These are phyloP conservation scores for Venturia oleaginea DNA, from an alignment of 2,329 filamentous ascomycete genomes.

Conservation along the genomic window DNA sequence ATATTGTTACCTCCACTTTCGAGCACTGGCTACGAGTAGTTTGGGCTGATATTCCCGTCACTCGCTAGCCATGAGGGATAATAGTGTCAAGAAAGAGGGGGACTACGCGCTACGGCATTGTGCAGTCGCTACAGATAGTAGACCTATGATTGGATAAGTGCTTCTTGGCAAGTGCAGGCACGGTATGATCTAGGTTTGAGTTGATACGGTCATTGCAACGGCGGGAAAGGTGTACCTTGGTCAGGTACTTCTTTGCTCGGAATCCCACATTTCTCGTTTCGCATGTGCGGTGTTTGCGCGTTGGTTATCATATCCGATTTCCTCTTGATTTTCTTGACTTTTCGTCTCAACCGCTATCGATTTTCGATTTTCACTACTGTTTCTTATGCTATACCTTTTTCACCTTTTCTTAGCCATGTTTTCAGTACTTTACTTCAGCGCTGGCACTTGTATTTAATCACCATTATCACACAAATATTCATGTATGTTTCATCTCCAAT, in stretches of 20 bases:
- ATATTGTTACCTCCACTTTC: constrained; percentile 29
- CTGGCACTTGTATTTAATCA: background rate
- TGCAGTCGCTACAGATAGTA: background rate
- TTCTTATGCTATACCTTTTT: too few relatives aligned
- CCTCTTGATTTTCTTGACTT: too few relatives aligned
- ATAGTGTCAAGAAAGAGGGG: background rate
- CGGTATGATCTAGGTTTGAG: background rate
- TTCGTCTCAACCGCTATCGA: too few relatives aligned
- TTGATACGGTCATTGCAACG: background rate
- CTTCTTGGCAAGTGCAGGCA: background rate
- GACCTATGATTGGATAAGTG: background rate
- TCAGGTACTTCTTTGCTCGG: background rate
- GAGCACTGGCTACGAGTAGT: constrained; percentile 27
- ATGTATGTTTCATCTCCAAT: background rate
- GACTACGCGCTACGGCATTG: background rate
- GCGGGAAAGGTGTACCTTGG: background rate
- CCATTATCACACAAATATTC: background rate
- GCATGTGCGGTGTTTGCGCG: too few relatives aligned
- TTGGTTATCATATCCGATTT: too few relatives aligned
- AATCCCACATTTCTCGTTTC: background rate
- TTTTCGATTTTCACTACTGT: too few relatives aligned
- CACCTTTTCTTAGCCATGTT: too few relatives aligned
- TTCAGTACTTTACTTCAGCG: background rate
- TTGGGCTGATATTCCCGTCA: constrained; percentile 4
- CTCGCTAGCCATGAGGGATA: background rate